Evolutionary conservation across 352 stramenopile genomes (phyloP), one percentile per base, ranked within the genome.

Genomic region (Pythium plurisporium): DNA sequence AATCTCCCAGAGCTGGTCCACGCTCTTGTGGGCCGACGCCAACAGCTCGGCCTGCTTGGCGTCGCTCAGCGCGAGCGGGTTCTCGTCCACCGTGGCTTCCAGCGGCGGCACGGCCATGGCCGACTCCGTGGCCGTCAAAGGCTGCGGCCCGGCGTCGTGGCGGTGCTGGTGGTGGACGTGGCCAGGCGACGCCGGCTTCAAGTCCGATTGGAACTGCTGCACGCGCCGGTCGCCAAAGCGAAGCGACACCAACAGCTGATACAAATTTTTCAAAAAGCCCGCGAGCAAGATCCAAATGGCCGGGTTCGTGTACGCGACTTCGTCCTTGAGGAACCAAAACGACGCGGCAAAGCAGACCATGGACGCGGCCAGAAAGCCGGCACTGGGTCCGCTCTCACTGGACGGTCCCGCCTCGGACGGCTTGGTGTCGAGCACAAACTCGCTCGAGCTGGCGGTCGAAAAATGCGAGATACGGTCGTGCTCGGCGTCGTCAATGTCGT

Each of bases 321-420:
- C 79, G 59, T 89, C 79, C 61, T 87, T 88, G 11, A 92, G 67
- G 62, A 90, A 90, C 78, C 78, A 92, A 25, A 92, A 89, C 2
- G 82, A 79, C 37, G 73, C 67, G 0, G 70, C 74, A 10, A 89
- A 89, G 30, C 74, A 79, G 5, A 82, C 65, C 33, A 78, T 74
- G 8, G 77, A 90, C 17, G 73, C 75, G 19, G 86, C 11, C 62
- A 87, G 65, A 33, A 89, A 83, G 44, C 59, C 59, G 15, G 82
- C 37, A 26, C 68, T 89, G n/a, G 56, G 71, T 19, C 62, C 63
- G 2, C 51, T 62, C 8, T 68, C 40, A 10, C 27, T 15, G 15
- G 29, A 17, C 20, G 51, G 47, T 10, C 65, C 34, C 27, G 72
- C 46, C 19, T 72, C 62, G 26, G 55, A 70, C 7, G 74, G 52